Evolutionary conservation across 2,329 filamentous ascomycete genomes (phyloP), one percentile per base, ranked within the genome.

Genomic region (Ceratocystis variospora): DNA sequence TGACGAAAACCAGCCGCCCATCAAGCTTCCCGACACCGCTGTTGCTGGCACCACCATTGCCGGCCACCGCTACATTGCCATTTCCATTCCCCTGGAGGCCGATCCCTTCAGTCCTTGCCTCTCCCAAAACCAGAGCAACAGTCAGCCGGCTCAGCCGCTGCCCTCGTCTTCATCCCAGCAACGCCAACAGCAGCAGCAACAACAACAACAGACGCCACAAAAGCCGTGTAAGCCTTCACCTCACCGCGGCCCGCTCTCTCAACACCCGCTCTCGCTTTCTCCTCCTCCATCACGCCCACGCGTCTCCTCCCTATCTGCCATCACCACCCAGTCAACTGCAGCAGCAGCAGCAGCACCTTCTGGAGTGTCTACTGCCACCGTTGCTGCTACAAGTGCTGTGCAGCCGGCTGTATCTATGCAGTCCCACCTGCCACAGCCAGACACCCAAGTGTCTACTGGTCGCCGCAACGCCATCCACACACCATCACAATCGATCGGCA

Each of bases 31-130:
- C 7, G 82, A 85, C 71, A 79, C 79, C 28, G 81, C 82, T 12
- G 76, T 85, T 15, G 79, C 80, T 3, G 79, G 81, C 6, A 79
- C 74, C 45, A 85, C 82, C 0, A 79, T 73, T 5, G 78, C 75
- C 2, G 83, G 83, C 1, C 76, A 82, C 70, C 77, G 80, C 3
- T 80, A 85, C 70, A 84, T 86, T 69, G 81, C 82, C 67, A 85
- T 85, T 63, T 84, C 82, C 0, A 84, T 85, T 57, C 83, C 83
- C 1, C 68, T 79, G 12, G 77, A 82, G 69, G 74, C 81, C 67
- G 78, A 77, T 4, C 77, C 80, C 25, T 73, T 79, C 55, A 76
- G 75, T 2, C 69, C 71, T 5, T 68, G 63, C 33, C 31, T 65
- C 33, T 57, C 50, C 33, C 55, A 33, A 31, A 55, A 59, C 31